Base-by-base conservation (phyloP, 441 rosid genomes). In the Eugenia klotzschiana region DNA sequence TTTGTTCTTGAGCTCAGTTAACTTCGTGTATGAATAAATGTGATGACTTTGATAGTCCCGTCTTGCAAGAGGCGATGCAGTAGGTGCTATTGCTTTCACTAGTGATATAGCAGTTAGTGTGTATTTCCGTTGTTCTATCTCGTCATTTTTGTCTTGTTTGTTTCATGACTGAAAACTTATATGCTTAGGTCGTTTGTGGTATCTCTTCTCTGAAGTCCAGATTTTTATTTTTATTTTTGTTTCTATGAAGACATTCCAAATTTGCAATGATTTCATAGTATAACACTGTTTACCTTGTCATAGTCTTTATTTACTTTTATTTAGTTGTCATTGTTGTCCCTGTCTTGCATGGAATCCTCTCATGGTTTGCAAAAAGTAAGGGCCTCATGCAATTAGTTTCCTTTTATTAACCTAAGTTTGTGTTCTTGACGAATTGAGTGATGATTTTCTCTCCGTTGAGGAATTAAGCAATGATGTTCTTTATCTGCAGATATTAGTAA, bases 401-500 rank as follows among this genome's bases (percentile, higher is more conserved):
- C 77, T 33, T 64, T 33, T 64, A 18, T 64, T 33, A 64, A 33
- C 46, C 46, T 64, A 18, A 64, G 25, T 64, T 64, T 33, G 46
- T 64, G 2, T 33, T 64, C n/a, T 18, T 18, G 77, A 64, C 46
- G 25, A 64, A 64, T 33, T 64, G 46, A 40, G 57, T 8, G 5
- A 51, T 51, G 41, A 41, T 79, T 22, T 50, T 33, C 22, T 27
- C 33, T 18, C 43, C 27, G 23, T 27, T 49, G 22, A 29, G 33
- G 41, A 79, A 26, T 29, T 51, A 51, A 79, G n/a, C 37, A 37
- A 53, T 53, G 41, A 26, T 22, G 69, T 37, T 43, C 25, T 10
- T 41, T 82, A 51, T 84, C 57, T 92, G 86, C 95, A 96, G 99
- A 87, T 93, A 86, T 85, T 91, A 80, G 87, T 92, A 8, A 89